phyloP scores from a whole-genome alignment of 352 stramenopile species.

The Phytophthora europaea region DNA sequence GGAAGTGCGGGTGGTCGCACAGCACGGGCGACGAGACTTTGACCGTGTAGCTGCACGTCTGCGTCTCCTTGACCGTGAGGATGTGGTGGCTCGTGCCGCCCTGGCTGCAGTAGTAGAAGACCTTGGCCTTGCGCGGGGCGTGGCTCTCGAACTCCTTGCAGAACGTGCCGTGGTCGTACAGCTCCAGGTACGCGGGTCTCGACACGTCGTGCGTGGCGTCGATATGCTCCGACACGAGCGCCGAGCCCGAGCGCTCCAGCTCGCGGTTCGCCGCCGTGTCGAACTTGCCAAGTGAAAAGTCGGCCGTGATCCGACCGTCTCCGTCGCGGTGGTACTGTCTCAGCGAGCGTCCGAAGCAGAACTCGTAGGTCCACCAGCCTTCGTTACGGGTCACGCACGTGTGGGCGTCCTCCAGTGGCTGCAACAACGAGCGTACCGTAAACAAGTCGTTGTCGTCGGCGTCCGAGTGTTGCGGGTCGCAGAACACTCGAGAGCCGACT shows the following conservation, averaged over 20 bases:
- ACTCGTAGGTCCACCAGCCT: constrained; percentile 89
- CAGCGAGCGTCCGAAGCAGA: constrained; percentile 77
- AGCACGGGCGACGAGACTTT: constrained; percentile 81
- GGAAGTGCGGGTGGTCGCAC: constrained; percentile 86
- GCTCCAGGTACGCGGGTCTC: constrained; percentile 72
- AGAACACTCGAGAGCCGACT: constrained; percentile 76
- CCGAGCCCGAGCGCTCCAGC: constrained; percentile 49
- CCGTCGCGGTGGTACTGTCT: constrained; percentile 82
- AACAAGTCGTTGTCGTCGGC: constrained; percentile 56
- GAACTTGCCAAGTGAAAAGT: constrained; percentile 77
- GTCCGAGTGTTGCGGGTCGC: constrained; percentile 63
- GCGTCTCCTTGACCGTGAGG: constrained; percentile 79
- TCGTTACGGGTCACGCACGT: constrained; percentile 85
- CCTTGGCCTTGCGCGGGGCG: constrained; percentile 65
- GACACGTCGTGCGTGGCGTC: constrained; percentile 83
- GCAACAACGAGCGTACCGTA: constrained; percentile 62
- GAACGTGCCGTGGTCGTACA: constrained; percentile 75
- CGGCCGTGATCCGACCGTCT: constrained; percentile 68
- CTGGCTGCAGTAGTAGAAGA: constrained; percentile 84
- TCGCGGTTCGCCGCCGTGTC: constrained; percentile 61
- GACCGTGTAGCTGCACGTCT: constrained; percentile 87
- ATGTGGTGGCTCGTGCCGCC: constrained; percentile 78
- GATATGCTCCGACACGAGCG: constrained; percentile 79
- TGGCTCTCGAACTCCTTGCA: constrained; percentile 80
- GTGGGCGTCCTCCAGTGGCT: constrained; percentile 52